Evolutionary conservation across 306 rosid species (phyloP), one percentile per base, ranked within the genome.

Genomic region (Gynostemma pentaphyllum): DNA sequence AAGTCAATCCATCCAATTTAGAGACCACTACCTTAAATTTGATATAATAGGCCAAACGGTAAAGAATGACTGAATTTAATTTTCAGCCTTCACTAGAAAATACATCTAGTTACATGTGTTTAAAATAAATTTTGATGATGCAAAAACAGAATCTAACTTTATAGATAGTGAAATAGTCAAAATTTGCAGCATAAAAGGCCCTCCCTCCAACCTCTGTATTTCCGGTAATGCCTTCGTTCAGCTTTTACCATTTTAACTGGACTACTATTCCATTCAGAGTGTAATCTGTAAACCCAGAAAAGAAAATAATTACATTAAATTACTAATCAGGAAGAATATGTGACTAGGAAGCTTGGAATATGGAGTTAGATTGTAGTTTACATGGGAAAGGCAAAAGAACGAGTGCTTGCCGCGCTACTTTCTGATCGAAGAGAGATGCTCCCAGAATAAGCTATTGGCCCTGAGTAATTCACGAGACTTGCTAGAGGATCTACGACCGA

Each of bases 371-470:
- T 8, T 41, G 66, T 1, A 4, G 41, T 50, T 40, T 23, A 88
- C 99, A 86, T 39, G 0, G 99, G 99, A 68, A 94, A 94, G 52
- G 99, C 97, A 22, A 94, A 94, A 48, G 99, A 94, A 5, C 95
- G 94, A 0, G 96, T 80, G 94, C 99, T 94, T 13, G 97, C 81
- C 14, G 95, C 74, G 80, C 99, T 94, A 85, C 99, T 86, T 44
- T 94, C 97, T 0, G 97, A 88, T 51, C 99, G 87, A 47, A 81
- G 88, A 45, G 99, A 94, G 69, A 89, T 51, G 68, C 92, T 89
- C 29, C 94, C 96, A 0, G 97, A 85, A 78, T 84, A 83, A 48
- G 95, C 78, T 64, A 85, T 73, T 0, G 87, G 83, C 28, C 90
- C 95, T 0, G 95, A 81, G 70, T 74, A 79, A 66, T 75, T 80